Percentiles rank a stretch among this genome's conserved stretches.
phyloP scores from a whole-genome alignment of 805 yeast genomes.

The Nakazawaea ishiwadae region DNA sequence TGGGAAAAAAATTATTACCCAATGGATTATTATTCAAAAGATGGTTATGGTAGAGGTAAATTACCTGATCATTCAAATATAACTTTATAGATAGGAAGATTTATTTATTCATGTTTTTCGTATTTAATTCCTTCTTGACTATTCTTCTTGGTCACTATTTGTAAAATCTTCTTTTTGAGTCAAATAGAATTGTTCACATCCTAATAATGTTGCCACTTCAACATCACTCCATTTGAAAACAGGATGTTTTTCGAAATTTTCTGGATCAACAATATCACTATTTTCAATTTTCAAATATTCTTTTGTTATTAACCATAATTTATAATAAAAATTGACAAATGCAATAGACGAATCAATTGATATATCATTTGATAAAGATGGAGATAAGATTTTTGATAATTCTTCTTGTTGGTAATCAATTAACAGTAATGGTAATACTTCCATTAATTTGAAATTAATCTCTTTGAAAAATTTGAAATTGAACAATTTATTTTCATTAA shows the following conservation, averaged over 20 bases:
- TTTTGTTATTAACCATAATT: slow-evolving; percentile 30
- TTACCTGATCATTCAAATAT: slow-evolving; percentile 42
- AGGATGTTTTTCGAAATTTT: slow-evolving; percentile 22
- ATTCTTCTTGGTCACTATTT: too few species aligned
- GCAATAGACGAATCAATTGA: slow-evolving; percentile 42
- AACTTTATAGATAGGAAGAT: slow-evolving; percentile 3
- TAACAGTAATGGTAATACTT: slow-evolving; percentile 54
- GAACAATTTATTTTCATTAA: slow-evolving; percentile 56
- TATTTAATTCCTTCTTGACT: slow-evolving; percentile 2
- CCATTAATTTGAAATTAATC: slow-evolving; percentile 42
- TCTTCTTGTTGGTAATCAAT: slow-evolving; percentile 53
- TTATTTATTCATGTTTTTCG: slow-evolving; percentile 14
- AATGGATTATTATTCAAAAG: slow-evolving; percentile 89
- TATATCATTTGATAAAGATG: slow-evolving; percentile 53
- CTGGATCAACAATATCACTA: slow-evolving; percentile 18
- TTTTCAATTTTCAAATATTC: slow-evolving; percentile 31
- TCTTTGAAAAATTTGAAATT: slow-evolving; percentile 35
- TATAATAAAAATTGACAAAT: slow-evolving; percentile 44
- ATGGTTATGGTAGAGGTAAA: slow-evolving; percentile 90
- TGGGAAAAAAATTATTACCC: slow-evolving; percentile 73
- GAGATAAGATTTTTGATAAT: slow-evolving; percentile 58
- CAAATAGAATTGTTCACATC: slow-evolving; percentile 44
- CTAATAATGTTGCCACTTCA: slow-evolving; percentile 68
- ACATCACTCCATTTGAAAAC: slow-evolving; percentile 48
- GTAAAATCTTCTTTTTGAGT: slow-evolving; percentile 17